A percentile compares a stretch with the other conserved stretches of the same genome.
These are phyloP conservation scores for carrot (Daucus carota) DNA, from an alignment of 129 eudicot species.

Conservation along the genomic window DNA sequence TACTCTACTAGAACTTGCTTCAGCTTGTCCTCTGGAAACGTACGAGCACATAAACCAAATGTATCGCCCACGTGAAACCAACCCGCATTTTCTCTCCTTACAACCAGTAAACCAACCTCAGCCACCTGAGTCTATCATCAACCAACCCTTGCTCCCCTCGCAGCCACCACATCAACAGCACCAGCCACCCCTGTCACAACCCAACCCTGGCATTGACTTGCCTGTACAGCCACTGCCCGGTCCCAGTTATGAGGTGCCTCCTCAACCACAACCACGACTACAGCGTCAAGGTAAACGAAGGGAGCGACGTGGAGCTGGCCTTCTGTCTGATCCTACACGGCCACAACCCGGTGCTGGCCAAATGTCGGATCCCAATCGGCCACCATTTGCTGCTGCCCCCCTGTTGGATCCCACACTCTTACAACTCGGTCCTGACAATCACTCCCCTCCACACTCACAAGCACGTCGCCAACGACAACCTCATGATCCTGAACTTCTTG, in stretches of 20 bases:
- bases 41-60: constrained; percentile 18
- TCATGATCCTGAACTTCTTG: constrained; percentile 17
- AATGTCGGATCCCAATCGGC: not conserved
- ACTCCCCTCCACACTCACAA: constrained; percentile 10
- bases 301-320: constrained; percentile 2
- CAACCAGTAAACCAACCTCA: constrained; percentile 27
- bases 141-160: constrained; percentile 60
- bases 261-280: constrained; percentile 1
- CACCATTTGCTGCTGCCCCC: constrained; percentile 1
- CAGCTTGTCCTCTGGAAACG: not conserved
- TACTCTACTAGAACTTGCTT: constrained; percentile 8
- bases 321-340: not conserved
- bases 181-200: constrained; percentile 6
- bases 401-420: constrained; percentile 1
- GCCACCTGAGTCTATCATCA: constrained; percentile 27
- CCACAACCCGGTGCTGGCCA: not conserved
- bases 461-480: constrained; percentile 24
- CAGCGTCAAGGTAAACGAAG: constrained; percentile 1
- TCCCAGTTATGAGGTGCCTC: not conserved
- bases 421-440: not conserved
- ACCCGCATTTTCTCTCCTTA: constrained; percentile 69
- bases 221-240: constrained; percentile 16
- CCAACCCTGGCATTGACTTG: constrained; percentile 6
- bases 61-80: constrained; percentile 59
- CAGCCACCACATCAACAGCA: constrained; percentile 17